Evolutionary conservation across 2,329 filamentous ascomycete genomes (phyloP).

Genomic region (Ophiostoma populinum): DNA sequence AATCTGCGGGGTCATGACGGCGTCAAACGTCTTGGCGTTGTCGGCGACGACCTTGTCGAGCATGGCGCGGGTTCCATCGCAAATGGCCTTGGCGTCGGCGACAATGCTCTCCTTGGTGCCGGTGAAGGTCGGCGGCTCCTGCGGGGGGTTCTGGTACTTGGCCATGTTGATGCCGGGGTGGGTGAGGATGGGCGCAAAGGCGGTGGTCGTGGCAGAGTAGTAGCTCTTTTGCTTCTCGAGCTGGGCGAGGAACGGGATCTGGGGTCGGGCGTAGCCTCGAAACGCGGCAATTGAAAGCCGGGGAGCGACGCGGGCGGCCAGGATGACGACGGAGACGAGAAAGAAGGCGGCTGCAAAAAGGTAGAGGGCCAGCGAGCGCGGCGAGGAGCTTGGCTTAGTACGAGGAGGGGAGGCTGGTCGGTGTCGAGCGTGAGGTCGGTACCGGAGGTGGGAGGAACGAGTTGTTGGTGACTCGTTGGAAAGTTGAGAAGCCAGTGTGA

Average conservation of each 20-base stretch:
- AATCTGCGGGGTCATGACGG: slow-evolving; percentile 49
- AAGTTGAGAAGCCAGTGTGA: slow-evolving; percentile 6
- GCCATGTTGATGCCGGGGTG: slow-evolving; percentile 44
- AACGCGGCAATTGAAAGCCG: slow-evolving; percentile 39
- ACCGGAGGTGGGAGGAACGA: slow-evolving; percentile 12
- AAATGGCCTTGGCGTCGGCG: slow-evolving; percentile 47
- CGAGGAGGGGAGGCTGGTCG: slow-evolving; percentile 14
- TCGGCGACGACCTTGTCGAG: slow-evolving; percentile 51
- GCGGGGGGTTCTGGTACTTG: slow-evolving; percentile 57
- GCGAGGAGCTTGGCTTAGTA: neutral
- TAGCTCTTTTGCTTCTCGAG: slow-evolving; percentile 2
- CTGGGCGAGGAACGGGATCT: slow-evolving; percentile 6
- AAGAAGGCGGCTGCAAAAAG: slow-evolving; percentile 39
- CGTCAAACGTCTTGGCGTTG: slow-evolving; percentile 35
- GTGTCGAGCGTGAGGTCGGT: neutral
- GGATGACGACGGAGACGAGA: slow-evolving; percentile 37
- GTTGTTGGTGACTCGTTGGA: slow-evolving; percentile 16
- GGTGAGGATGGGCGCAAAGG: slow-evolving; percentile 20
- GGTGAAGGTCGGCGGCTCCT: slow-evolving; percentile 61
- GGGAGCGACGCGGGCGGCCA: slow-evolving; percentile 45
- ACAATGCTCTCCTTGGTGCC: slow-evolving; percentile 54
- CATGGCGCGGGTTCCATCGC: slow-evolving; percentile 42
- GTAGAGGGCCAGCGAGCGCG: slow-evolving; percentile 22
- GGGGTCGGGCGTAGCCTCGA: slow-evolving; percentile 21
- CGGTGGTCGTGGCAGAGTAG: slow-evolving; percentile 3